Evolutionary conservation across 805 yeast species (phyloP), one percentile per base, ranked within the genome.

Genomic region (Barnettozyma sucrosica): DNA sequence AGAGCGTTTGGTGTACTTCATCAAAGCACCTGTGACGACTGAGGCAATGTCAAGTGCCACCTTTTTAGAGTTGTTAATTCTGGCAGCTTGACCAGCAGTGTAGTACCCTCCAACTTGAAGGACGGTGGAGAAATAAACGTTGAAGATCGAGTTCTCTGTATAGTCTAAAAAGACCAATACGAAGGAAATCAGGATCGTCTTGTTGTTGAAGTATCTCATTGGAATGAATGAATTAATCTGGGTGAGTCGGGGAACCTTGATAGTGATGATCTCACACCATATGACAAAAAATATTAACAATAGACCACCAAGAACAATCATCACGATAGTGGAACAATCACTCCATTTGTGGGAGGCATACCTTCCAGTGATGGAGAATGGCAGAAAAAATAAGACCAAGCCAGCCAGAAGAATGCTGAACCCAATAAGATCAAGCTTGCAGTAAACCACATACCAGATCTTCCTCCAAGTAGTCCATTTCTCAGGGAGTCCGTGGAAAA

Each of bases 61-160:
- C 49, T 59, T 63, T 49, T 62, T 63, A 37, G 68, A 53, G 24
- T 55, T 50, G 53, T 63, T 62, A 34, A 65, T 55, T 55, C 67
- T 62, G n/a, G 56, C 48, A 23, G 66, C 64, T 45, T 58, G 54
- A 32, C 66, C 66, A 28, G 56, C 61, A 20, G 56, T 50, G 50
- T 44, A 54, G 44, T 59, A 58, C 45, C 62, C 61, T 43, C 65
- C 58, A 48, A 61, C 67, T 52, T 64, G 66, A 32, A 62, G 48
- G 14, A 47, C 46, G 1, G 66, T 59, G 44, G 56, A 49, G 48
- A 61, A 54, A 46, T 62, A 62, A 4, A 59, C 54, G 9, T 58
- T 32, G 41, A 58, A 62, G 3, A 62, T 51, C 2, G 64, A 55
- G 38, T 61, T 62, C 14, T 45, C 54, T 51, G 59, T 53, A 37